Base-by-base conservation (phyloP, 2,329 filamentous ascomycete species). In the Aspergillus eucalypticola region DNA sequence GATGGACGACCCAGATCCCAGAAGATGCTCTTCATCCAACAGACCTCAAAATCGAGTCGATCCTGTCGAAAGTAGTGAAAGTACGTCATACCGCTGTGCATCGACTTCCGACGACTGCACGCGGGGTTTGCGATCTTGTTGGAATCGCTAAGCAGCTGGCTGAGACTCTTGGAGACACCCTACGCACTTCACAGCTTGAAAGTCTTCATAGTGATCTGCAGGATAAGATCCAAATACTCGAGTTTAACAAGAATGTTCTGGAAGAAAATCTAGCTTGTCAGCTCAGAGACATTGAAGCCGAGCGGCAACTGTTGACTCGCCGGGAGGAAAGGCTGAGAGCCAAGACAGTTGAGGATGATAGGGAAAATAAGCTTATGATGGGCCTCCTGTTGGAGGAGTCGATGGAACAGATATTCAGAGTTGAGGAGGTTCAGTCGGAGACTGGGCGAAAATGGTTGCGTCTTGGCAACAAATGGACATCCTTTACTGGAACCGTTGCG, bases 1-100 rank as follows among this genome's bases (percentile, higher is more conserved):
- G 1, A 15, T 60, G 48, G 58, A 8, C 27, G 0, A 8, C 53
- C 8, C 6, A 8, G 2, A 19, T 60, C 1, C 39, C 58, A 1
- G 27, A 60, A 11, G 21, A n/a, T 5, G 23, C 46, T 6, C 8
- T 56, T 1, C 27, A 13, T 1, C 13, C 8, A 5, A 13, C 5
- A 2, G 29, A n/a, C 21, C 4, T 19, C 2, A 27, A 41, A 0
- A 27, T 53, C 1, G 17, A 17, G 5, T 21, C 25, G 2, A 35
- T 46, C 5, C 10, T 60, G 11, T 25, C 13, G 4, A 7, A 3
- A 1, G 25, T 57, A 6, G 21, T 13, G n/a, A 17, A 23, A n/a
- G 39, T 60, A 0, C 58, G 58, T 2, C 53, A 60, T 2, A 48
- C 53, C 2, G 54, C 58, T 3, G 58, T 60, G 3, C 58, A 60